These are phyloP conservation scores for Cymodocea nodosa DNA, from an alignment of 116 monocot genomes.

Conservation along the genomic window DNA sequence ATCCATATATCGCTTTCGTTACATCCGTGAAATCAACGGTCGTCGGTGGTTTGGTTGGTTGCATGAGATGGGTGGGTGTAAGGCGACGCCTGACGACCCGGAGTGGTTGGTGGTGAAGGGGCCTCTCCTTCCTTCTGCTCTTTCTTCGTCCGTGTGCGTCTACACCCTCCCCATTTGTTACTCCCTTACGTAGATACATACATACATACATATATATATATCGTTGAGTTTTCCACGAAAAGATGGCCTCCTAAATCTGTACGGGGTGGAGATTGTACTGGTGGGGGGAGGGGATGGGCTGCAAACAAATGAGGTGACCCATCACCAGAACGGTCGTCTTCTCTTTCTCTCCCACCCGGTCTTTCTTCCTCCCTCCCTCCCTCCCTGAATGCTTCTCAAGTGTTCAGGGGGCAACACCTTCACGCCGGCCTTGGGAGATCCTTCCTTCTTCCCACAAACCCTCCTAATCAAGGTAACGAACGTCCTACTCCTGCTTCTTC, in stretches of 20 bases:
- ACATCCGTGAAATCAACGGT: too few relatives aligned
- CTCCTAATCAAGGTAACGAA: neutral
- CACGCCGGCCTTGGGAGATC: neutral
- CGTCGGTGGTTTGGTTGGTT: too few relatives aligned
- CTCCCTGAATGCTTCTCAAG: constrained; percentile 20
- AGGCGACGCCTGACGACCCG: too few relatives aligned
- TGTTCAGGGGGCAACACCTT: constrained; percentile 16
- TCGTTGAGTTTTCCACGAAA: constrained; percentile 4
- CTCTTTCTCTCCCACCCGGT: neutral
- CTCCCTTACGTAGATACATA: too few relatives aligned
- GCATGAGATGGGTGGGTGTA: too few relatives aligned
- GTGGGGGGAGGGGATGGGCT: constrained; percentile 2
- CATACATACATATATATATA: neutral
- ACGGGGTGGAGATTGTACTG: neutral
- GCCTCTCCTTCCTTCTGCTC: too few relatives aligned
- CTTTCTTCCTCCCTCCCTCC: constrained; percentile 2
- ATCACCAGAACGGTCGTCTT: constrained; percentile 6
- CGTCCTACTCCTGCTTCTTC: too few relatives aligned
- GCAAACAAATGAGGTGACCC: constrained; percentile 1
- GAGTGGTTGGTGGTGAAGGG: too few relatives aligned
- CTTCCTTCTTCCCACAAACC: neutral
- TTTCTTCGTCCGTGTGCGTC: too few relatives aligned
- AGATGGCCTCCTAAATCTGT: constrained; percentile 10
- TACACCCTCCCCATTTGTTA: too few relatives aligned
- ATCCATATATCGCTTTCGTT: too few relatives aligned